These are phyloP conservation scores for Yamadazyma takamatsuzukensis DNA, from an alignment of 805 yeast genomes.

Conservation along the genomic window DNA sequence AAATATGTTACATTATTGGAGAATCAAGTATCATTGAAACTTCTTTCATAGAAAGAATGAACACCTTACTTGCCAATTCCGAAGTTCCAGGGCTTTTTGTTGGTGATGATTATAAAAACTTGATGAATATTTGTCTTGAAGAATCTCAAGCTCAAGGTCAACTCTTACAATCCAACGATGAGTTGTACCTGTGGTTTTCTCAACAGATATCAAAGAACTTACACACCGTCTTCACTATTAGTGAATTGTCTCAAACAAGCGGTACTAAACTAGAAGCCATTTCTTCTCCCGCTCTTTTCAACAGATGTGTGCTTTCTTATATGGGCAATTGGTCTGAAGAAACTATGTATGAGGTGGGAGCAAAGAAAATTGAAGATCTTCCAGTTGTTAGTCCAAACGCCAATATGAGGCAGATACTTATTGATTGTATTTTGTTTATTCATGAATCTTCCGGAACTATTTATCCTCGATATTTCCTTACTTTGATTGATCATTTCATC, in stretches of 20 bases:
- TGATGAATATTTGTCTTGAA: conserved; percentile 55
- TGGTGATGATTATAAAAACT: conserved; percentile 57
- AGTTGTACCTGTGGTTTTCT: conserved; percentile 72
- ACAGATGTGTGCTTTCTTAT: conserved; percentile 85
- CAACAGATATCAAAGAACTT: conserved; percentile 63
- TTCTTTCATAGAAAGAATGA: conserved; percentile 85
- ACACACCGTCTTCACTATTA: conserved; percentile 79
- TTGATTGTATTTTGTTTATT: conserved; percentile 43
- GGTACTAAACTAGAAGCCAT: conserved; percentile 47
- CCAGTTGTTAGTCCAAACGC: conserved; percentile 40
- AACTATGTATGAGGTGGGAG: conserved; percentile 51
- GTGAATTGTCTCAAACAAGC: conserved; percentile 34
- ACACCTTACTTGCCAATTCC: conserved; percentile 87
- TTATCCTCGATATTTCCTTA: conserved; percentile 9
- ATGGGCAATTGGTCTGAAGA: conserved; percentile 75
- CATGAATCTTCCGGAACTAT: conserved; percentile 27
- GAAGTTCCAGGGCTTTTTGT: conserved; percentile 88
- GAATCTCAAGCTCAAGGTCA: conserved; percentile 59
- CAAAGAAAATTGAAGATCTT: conserved; percentile 33
- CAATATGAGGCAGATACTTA: conserved; percentile 42
- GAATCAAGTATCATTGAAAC: conserved; percentile 76
- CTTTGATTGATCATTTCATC: conserved; percentile 27
- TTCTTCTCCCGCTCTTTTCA: conserved; percentile 84
- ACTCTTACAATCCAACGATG: conserved; percentile 63
- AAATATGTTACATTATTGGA: conserved; percentile 69